Evolutionary conservation across 257 asterid genomes (phyloP).

Genomic region (Ocimum tenuiflorum): DNA sequence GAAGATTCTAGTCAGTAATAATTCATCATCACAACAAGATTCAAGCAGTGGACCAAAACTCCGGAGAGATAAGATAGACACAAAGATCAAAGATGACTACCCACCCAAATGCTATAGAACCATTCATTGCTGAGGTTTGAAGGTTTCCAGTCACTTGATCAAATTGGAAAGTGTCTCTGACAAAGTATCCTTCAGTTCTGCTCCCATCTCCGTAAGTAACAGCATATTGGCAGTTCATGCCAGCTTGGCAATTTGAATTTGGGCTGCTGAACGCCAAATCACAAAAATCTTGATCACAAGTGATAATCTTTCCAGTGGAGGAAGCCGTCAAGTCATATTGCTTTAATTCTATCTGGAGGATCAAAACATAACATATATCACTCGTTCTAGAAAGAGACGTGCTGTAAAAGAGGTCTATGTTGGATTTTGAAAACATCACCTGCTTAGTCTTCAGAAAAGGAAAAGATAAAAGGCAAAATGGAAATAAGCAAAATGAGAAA

Average conservation of each 20-base stretch:
- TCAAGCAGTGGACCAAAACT: slow-evolving; percentile 14
- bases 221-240: slow-evolving; percentile 67
- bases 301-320: slow-evolving; percentile 54
- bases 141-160: slow-evolving; percentile 77
- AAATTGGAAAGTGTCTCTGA: slow-evolving; percentile 54
- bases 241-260: slow-evolving; percentile 59
- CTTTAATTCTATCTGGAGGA: slow-evolving; percentile 57
- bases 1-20: not conserved
- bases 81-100: slow-evolving; percentile 15
- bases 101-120: slow-evolving; percentile 89
- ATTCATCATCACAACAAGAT: slow-evolving; percentile 3
- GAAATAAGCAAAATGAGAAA: not conserved
- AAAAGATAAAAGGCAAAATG: not conserved
- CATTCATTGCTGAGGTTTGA: slow-evolving; percentile 63
- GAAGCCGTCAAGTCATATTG: slow-evolving; percentile 72
- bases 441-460: not conserved
- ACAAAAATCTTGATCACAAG: slow-evolving; percentile 82
- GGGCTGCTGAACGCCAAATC: slow-evolving; percentile 38
- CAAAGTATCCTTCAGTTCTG: slow-evolving; percentile 78
- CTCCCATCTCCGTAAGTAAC: slow-evolving; percentile 92
- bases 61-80: not conserved
- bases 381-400: slow-evolving; percentile 5
- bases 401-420: not conserved
- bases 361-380: slow-evolving; percentile 1
- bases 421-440: not conserved